Conservation (phyloP, 805 yeast genomes). For the Starmerella bombi region DNA sequence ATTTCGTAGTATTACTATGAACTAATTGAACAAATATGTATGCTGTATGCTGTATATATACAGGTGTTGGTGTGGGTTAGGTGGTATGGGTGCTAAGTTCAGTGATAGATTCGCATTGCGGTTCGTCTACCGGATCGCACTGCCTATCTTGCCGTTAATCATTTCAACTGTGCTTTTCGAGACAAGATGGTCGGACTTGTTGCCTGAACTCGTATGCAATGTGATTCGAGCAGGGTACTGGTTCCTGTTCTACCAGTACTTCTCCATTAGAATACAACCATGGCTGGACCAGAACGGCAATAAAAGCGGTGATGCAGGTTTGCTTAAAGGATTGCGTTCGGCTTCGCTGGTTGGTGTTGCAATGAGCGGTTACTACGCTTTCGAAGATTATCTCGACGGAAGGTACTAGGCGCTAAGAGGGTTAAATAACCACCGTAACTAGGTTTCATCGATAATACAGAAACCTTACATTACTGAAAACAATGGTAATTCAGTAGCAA, state of each 20-base stretch:
- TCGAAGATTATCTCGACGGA: slow-evolving; percentile 12
- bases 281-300: slow-evolving; percentile 2
- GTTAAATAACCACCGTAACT: no score
- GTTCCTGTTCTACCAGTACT: neutral
- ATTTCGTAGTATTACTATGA: no score
- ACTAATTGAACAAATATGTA: no score
- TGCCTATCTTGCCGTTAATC: neutral
- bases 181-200: neutral
- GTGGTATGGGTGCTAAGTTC: slow-evolving; percentile 3
- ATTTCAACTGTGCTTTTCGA: slow-evolving; percentile 3
- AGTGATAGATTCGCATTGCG: slow-evolving; percentile 3
- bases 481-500: no score
- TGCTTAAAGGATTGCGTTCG: slow-evolving; percentile 2
- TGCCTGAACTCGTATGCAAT: neutral
- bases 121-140: neutral
- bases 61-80: neutral
- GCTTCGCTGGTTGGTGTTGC: slow-evolving; percentile 6
- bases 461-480: no score
- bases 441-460: no score
- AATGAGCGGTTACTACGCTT: neutral
- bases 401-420: no score
- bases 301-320: slow-evolving; percentile 4
- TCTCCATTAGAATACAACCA: neutral
- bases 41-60: neutral
- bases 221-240: slow-evolving; percentile 3